Base-by-base conservation (phyloP, 345 rosid genomes). In the Eucalyptus marginata region DNA sequence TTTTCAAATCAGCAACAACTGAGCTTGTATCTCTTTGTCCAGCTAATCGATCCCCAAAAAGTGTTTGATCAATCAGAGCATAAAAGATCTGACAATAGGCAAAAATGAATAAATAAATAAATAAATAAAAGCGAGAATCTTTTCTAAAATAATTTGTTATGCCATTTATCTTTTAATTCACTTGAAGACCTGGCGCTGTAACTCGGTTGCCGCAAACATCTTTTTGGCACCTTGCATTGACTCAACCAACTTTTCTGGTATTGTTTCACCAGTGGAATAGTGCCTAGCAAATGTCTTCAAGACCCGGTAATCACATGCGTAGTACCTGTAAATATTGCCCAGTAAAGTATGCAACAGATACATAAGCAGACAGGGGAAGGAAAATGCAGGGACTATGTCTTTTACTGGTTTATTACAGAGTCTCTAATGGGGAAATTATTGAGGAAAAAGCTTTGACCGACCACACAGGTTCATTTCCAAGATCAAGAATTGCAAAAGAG, bases 181-280 rank as follows among this genome's bases (percentile, higher is more conserved):
- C 24, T 50, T n/a, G 76, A 66, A 33, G 31, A 97, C 99, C 99
- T 97, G 99, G 15, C 97, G 97, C 89, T 98, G 99, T 93, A 98
- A 85, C 90, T 97, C 99, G 15, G 99, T 98, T 33, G 99, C 99
- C 3, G 97, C 95, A 92, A 98, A 97, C 99, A 98, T 96, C 90
- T 95, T 94, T 93, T 94, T 96, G 64, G 99, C 98, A 89, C 92
- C 95, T 89, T 94, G 98, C 93, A 98, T 92, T 12, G 99, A 95
- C 87, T 92, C 94, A 59, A 96, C 98, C 93, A 98, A 90, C 89
- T 95, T 94, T 93, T 97, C 97, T 10, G 99, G 99, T 88, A 98
- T 96, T 49, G 88, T 91, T 91, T 96, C 99, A 86, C 97, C 98
- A 24, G 97, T 95, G 86, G 98, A 94, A 90, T 95, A 91, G 92